These are phyloP conservation scores for Rhinocladiella similis DNA, from an alignment of 2,329 filamentous ascomycete species.

Conservation along the genomic window DNA sequence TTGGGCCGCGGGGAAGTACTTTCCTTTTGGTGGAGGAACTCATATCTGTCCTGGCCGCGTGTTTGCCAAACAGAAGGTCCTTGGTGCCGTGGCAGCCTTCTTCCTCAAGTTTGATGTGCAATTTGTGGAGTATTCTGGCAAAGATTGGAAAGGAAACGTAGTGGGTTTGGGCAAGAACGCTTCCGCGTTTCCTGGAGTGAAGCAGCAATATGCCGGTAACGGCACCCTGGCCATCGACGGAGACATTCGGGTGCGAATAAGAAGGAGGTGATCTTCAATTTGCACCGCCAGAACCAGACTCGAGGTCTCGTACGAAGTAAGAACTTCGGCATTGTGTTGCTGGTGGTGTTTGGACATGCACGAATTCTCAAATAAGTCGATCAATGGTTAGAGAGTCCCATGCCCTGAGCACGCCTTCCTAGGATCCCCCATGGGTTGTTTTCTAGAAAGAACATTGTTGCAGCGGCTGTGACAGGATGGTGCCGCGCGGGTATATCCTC, in stretches of 20 bases:
- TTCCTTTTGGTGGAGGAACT: conserved; percentile 38
- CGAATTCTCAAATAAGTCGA: too few species aligned
- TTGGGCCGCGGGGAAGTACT: conserved; percentile 25
- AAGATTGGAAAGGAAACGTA: neutral
- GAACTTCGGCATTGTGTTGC: neutral
- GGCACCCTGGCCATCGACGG: conserved; percentile 22
- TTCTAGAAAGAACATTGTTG: neutral
- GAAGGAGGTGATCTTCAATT: conserved; percentile 10
- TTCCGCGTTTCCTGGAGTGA: conserved; percentile 16
- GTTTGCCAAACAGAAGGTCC: conserved; percentile 45
- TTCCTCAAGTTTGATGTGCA: conserved; percentile 16
- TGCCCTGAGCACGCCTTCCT: too few species aligned
- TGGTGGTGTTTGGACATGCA: too few species aligned
- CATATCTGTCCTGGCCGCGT: conserved; percentile 42
- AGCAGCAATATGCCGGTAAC: conserved; percentile 18
- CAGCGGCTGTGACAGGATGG: neutral
- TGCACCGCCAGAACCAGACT: neutral
- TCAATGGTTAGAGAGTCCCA: too few species aligned
- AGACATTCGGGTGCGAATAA: conserved; percentile 22
- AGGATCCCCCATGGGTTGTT: too few species aligned
- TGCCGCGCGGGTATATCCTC: conserved; percentile 17
- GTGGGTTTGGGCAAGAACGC: conserved; percentile 7
- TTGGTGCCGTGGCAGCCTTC: conserved; percentile 34
- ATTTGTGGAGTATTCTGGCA: conserved; percentile 19
- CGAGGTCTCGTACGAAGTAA: neutral